phyloP scores from a whole-genome alignment of 345 rosid species.

The Xanthoceras sorbifolium region DNA sequence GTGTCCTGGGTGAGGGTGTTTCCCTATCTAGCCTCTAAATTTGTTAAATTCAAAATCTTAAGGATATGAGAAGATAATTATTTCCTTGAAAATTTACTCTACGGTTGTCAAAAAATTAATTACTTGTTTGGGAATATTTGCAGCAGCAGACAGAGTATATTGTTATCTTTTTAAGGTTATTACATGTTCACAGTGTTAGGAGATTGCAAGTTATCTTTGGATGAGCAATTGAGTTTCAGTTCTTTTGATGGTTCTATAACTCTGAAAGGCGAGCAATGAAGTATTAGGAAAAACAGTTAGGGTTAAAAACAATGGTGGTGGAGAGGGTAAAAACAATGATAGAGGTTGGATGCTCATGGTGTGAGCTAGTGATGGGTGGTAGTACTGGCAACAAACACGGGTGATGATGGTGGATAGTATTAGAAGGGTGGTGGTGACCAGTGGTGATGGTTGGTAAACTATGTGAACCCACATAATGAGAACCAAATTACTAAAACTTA shows the following conservation, averaged over 20 bases:
- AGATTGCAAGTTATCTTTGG: neutral
- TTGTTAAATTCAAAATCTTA: neutral
- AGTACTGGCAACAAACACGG: neutral
- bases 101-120: neutral
- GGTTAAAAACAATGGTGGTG: neutral
- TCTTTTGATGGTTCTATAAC: neutral
- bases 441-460: neutral
- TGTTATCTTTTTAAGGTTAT: neutral
- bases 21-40: neutral
- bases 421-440: neutral
- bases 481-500: neutral
- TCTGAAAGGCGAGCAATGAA: neutral
- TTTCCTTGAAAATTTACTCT: neutral
- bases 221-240: neutral
- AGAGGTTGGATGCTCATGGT: neutral
- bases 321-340: neutral
- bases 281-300: neutral
- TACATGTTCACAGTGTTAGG: neutral
- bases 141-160: neutral
- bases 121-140: neutral
- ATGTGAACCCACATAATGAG: neutral
- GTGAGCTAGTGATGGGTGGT: neutral
- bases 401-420: neutral
- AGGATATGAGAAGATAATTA: neutral
- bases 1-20: neutral